Conservation (phyloP, 2,329 filamentous ascomycete genomes). For the Pestalotiopsis fici region DNA sequence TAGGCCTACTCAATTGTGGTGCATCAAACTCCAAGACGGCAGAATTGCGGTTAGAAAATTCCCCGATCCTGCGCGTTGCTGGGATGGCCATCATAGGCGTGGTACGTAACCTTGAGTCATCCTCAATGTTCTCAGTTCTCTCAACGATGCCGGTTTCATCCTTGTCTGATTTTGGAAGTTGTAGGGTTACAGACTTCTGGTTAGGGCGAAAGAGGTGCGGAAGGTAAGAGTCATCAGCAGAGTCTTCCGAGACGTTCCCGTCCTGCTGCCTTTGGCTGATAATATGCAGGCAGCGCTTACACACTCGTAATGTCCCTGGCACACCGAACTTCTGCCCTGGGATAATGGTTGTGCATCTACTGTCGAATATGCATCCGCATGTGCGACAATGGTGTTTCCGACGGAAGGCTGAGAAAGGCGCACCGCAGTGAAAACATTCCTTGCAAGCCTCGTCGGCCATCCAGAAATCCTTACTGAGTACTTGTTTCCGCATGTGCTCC, state of each 20-base stretch:
- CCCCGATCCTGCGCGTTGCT: slow-evolving; percentile 65
- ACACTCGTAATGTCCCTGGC: slow-evolving; percentile 80
- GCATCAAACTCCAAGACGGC: slow-evolving; percentile 88
- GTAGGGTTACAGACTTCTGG: slow-evolving; percentile 40
- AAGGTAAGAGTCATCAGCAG: slow-evolving; percentile 72
- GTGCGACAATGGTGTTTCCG: slow-evolving; percentile 95
- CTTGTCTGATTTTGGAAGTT: slow-evolving; percentile 37
- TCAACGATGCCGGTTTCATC: slow-evolving; percentile 41
- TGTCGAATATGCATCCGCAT: slow-evolving; percentile 98
- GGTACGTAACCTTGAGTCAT: slow-evolving; percentile 53
- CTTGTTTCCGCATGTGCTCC: slow-evolving; percentile 78
- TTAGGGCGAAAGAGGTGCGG: slow-evolving; percentile 62
- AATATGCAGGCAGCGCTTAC: slow-evolving; percentile 88
- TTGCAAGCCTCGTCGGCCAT: slow-evolving; percentile 99
- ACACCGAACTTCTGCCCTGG: slow-evolving; percentile 87
- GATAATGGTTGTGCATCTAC: slow-evolving; percentile 92
- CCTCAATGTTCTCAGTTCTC: slow-evolving; percentile 44
- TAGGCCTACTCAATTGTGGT: slow-evolving; percentile 83
- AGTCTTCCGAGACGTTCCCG: slow-evolving; percentile 84
- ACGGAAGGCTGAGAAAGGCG: slow-evolving; percentile 88
- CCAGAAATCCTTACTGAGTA: slow-evolving; percentile 95
- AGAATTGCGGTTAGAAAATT: slow-evolving; percentile 81
- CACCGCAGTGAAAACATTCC: slow-evolving; percentile 91
- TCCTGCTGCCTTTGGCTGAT: slow-evolving; percentile 90
- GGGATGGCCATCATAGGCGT: slow-evolving; percentile 74